Evolutionary conservation across 2,329 filamentous ascomycete species (phyloP), one percentile per base, ranked within the genome.

Genomic region (Aspergillus melleus): DNA sequence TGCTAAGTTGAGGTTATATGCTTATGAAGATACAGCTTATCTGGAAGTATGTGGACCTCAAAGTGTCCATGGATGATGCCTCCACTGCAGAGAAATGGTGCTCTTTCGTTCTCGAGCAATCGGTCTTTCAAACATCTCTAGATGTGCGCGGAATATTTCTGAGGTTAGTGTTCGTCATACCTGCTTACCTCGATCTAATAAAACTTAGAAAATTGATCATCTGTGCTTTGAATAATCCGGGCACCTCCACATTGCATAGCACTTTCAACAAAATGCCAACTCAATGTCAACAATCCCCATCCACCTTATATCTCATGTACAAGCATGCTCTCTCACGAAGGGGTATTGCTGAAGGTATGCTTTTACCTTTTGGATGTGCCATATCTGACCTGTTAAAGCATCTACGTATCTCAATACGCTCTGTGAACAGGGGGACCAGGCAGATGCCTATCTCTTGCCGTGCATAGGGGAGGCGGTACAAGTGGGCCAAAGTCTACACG

Each of bases 401-500:
- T 53, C 11, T n/a, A 20, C 16, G 50, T 91, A 88, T 68, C 81
- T 96, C 2, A 78, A 86, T 26, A 72, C 76, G 2, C 77, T 96
- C 26, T 83, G 81, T 57, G 80, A 80, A n/a, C 72, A 79, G 6
- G 79, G 81, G 0, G 72, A 78, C 0, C 81, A 83, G 22, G 83
- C 88, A 36, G 79, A 81, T 20, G 86, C 86, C 14, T 84, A 92
- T 49, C 79, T 97, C 0, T 92, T 93, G 64, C 90, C 91, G 1
- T 96, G 92, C 67, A 85, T 91, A 22, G 78, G 91, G 29, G 91
- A 96, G 72, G 89, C 91, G 2, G 87, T 92, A 53, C 80, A 86
- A 62, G 78, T 79, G 0, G 86, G 87, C 0, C 85, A 91, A 61
- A 87, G 83, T 54, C 63, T 78, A 0, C 86, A 88, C 63, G 84